Conservation (phyloP, 1,284 basidiomycete species). For the Phaffia rhodozyma region DNA sequence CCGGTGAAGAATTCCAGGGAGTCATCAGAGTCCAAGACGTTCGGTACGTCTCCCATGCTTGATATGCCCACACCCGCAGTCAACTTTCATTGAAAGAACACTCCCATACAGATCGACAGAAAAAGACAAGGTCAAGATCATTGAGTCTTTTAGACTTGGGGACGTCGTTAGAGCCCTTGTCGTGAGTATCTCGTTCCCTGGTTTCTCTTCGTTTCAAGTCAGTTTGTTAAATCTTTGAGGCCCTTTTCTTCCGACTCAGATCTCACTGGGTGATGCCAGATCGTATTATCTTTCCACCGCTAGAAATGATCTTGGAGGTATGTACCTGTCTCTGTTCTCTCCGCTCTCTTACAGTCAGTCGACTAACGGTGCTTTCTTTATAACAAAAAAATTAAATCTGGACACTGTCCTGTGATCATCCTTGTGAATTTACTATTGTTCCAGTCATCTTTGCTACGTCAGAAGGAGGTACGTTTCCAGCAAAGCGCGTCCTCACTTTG, state of each 20-base stretch:
- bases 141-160: conserved; percentile 88
- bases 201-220: neutral
- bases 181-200: conserved; percentile 43
- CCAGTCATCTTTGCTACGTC: conserved; percentile 33
- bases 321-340: conserved; percentile 49
- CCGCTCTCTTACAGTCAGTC: no score
- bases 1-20: conserved; percentile 88
- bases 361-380: no score
- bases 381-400: no score
- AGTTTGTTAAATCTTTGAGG: neutral
- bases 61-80: neutral
- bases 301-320: conserved; percentile 68
- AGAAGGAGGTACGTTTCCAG: conserved; percentile 30
- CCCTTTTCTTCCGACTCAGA: conserved; percentile 39
- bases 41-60: conserved; percentile 34
- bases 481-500: neutral
- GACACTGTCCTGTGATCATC: no score
- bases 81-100: neutral
- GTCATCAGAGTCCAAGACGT: conserved; percentile 86
- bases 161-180: conserved; percentile 89
- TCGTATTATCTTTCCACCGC: conserved; percentile 93
- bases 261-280: conserved; percentile 81
- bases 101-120: conserved; percentile 50
- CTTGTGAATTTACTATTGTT: no score
- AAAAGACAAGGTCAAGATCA: conserved; percentile 83